Conservation (phyloP, 139 green algal genomes). For the Chlamydomonas applanata region DNA sequence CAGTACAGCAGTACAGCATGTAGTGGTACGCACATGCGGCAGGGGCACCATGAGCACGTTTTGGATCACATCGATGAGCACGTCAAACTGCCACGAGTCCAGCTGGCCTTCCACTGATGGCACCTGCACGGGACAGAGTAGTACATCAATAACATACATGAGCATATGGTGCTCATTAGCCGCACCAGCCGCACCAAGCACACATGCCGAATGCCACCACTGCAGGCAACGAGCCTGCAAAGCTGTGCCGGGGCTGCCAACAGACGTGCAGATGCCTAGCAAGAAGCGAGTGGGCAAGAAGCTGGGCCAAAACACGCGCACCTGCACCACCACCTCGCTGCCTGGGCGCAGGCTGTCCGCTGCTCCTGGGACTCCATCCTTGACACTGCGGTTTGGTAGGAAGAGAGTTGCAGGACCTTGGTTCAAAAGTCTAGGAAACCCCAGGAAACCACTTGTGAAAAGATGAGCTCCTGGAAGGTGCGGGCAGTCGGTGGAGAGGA, state of each 20-base stretch:
- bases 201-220: no score
- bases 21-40: slow-evolving; percentile 24
- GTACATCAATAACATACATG: no score
- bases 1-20: background rate
- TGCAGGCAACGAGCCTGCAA: no score
- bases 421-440: no score
- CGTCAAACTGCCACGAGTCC: slow-evolving; percentile 67
- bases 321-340: slow-evolving; percentile 25
- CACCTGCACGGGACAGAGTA: background rate
- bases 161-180: no score
- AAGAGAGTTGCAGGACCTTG: no score
- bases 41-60: slow-evolving; percentile 35
- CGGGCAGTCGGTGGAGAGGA: background rate
- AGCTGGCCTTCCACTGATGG: slow-evolving; percentile 41
- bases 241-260: background rate
- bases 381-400: no score
- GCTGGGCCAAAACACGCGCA: slow-evolving; percentile 44
- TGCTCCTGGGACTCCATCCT: background rate
- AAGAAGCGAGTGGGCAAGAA: no score
- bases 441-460: background rate
- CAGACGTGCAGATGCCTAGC: slow-evolving; percentile 10
- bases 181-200: no score
- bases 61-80: slow-evolving; percentile 61
- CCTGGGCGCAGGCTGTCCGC: background rate
- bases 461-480: background rate